Conservation (phyloP, 768 basidiomycete species). For the Boletales sp. region DNA sequence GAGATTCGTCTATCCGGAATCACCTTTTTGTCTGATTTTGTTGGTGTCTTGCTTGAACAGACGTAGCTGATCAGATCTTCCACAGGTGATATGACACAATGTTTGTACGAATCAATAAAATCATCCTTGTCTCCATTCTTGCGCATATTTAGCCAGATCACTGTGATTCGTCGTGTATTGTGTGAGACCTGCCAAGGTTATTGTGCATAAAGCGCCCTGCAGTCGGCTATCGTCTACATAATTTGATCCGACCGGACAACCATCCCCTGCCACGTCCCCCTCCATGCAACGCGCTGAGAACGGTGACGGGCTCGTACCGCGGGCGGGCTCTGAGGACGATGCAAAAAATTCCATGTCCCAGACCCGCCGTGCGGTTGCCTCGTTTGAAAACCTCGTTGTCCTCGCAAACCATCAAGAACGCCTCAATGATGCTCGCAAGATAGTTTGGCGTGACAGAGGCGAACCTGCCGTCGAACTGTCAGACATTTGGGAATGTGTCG, state of each 20-base stretch:
- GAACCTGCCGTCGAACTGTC: conserved; percentile 69
- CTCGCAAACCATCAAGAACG: conserved; percentile 82
- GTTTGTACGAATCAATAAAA: conserved; percentile 10
- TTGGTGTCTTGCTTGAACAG: not conserved
- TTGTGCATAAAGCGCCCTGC: too few relatives aligned
- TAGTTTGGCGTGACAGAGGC: conserved; percentile 79
- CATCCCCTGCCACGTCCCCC: too few relatives aligned
- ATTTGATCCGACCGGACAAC: too few relatives aligned
- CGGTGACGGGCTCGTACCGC: too few relatives aligned
- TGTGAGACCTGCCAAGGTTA: too few relatives aligned
- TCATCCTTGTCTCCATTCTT: not conserved
- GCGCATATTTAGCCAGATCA: not conserved
- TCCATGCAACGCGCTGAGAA: too few relatives aligned
- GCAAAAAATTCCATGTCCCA: conserved; percentile 5
- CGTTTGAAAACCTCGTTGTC: conserved; percentile 81
- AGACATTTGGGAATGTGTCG: conserved; percentile 60
- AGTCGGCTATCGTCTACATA: too few relatives aligned
- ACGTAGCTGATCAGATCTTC: conserved; percentile 9
- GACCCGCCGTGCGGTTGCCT: conserved; percentile 52
- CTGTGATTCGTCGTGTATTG: conserved; percentile 2
- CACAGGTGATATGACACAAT: conserved; percentile 4
- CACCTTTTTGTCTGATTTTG: conserved; percentile 53
- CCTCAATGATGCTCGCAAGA: conserved; percentile 67
- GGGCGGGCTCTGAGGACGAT: too few relatives aligned
- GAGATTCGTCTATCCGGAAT: conserved; percentile 40